Evolutionary conservation across 345 rosid species (phyloP), one percentile per base, ranked within the genome.

Genomic region (Capsella bursapastoris): DNA sequence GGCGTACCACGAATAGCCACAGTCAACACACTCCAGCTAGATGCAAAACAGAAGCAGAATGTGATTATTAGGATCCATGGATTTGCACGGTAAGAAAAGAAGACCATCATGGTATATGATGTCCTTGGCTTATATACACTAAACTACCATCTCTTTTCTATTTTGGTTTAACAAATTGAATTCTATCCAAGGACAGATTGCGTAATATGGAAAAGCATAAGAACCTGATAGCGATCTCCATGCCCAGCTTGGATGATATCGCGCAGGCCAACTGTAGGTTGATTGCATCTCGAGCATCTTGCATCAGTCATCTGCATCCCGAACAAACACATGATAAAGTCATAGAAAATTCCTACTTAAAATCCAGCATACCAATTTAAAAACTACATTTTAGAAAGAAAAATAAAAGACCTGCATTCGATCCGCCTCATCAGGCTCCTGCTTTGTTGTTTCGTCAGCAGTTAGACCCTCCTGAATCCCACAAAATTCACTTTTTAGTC

Each of bases 241-340:
- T 86, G 96, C 58, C 99, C 98, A 56, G 98, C 97, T 81, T 92
- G 98, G 81, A 96, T 96, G 61, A 96, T 90, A 80, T 96, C 99
- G 79, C 89, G 82, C 66, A 90, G 70, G 14, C 96, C 95, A 1
- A 92, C 99, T 77, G 87, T 84, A 14, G 70, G 57, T 78, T 88
- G 86, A 16, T 68, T 82, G 87, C 99, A 96, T 76, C 98, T 87
- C 41, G 87, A 76, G 78, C 99, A 96, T 28, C 80, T 83, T 77
- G 91, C 97, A 87, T 89, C 88, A 10, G 91, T 90, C 91, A 86
- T 86, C 90, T 88, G 84, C 71, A 57, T 32, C 47, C 57, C 3
- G 40, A 68, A 34, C 63, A 66, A 57, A 57, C 41, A 58, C 66
- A 64, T 45, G 3, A 62, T 41, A 62, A 38, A 43, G 65, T 73